Evolutionary conservation across 1,284 basidiomycete species (phyloP), one percentile per base, ranked within the genome.

Genomic region (Hymenochaete sp.): DNA sequence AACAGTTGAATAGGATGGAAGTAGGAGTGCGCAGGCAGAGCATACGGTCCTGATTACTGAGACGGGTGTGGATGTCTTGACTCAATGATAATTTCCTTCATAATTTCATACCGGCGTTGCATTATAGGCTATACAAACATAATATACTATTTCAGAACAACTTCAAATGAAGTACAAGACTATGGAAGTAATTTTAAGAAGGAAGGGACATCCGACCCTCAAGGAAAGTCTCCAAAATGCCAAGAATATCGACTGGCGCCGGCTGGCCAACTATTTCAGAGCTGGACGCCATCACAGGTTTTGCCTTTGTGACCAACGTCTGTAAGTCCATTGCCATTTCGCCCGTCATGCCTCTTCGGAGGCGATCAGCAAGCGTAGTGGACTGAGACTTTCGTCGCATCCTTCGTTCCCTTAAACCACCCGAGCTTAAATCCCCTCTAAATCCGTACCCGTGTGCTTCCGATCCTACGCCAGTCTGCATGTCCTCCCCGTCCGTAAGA

Each of bases 1-100:
- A 10, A 31, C 9, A 31, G 9, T 31, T 31, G 13, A 19, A 19
- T 31, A 79, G 76, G 75, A 74, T 53, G 84, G 84, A 42, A 84
- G 85, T 2, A 72, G 90, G 11, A 77, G 79, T 38, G 88, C 89
- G 1, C 89, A 92, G 62, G 83, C 81, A 13, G 90, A 93, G 59
- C 88, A 93, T 60, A 92, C 82, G 74, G 67, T 93, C 6, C 67
- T 92, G 26, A 86, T 93, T 48, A 93, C 87, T 1, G 72, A 88
- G 28, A 64, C 62, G 3, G 87, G 86, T 0, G 77, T 64, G 2
- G 79, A 84, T 11, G 70, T 86, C 8, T 59, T 86, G 18, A 86
- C 82, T 3, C 55, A 60, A 44, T 65, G 45, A 51, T n/a, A n/a
- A n/a, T n/a, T n/a, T n/a, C n/a, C n/a, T n/a, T n/a, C n/a, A n/a